phyloP scores from a whole-genome alignment of 2,329 filamentous ascomycete genomes.

The Nigrospora osmanthi region DNA sequence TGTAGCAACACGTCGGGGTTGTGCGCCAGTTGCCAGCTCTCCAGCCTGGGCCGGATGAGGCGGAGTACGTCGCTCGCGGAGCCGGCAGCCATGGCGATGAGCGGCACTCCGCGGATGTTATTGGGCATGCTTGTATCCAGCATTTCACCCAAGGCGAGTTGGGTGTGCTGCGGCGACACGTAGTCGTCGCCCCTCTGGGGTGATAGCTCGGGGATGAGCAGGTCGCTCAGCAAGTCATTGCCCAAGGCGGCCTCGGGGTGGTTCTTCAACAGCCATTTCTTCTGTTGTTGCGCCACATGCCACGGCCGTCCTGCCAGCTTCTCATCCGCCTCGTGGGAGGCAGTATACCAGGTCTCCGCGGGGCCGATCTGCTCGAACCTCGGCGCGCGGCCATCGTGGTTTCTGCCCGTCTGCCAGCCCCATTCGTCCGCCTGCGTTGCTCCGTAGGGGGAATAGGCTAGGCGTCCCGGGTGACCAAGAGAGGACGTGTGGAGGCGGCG shows the following conservation, averaged over 20 bases:
- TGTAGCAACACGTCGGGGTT: constrained; percentile 37
- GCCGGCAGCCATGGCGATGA: constrained; percentile 45
- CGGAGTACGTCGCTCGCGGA: constrained; percentile 50
- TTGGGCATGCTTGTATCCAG: constrained; percentile 26
- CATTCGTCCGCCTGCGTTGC: constrained; percentile 4
- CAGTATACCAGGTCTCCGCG: constrained; percentile 14
- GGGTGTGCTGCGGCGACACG: constrained; percentile 12
- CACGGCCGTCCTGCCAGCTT: constrained; percentile 9
- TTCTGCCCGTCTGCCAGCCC: constrained; percentile 4
- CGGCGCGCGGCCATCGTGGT: constrained; percentile 12
- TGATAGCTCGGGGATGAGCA: constrained; percentile 11
- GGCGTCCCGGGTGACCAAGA: constrained; percentile 7
- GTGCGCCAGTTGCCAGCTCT: constrained; percentile 46
- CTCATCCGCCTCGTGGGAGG: neutral
- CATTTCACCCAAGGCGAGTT: constrained; percentile 52
- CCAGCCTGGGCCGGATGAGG: constrained; percentile 40
- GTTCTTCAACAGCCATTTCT: constrained; percentile 40
- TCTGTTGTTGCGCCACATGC: constrained; percentile 15
- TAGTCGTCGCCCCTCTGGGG: neutral
- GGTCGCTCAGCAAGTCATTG: constrained; percentile 13
- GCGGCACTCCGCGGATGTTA: constrained; percentile 18
- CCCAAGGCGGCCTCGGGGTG: constrained; percentile 40
- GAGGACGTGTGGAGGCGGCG: constrained; percentile 2
- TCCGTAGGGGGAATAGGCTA: constrained; percentile 1
- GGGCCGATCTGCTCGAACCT: constrained; percentile 16